phyloP scores from a whole-genome alignment of 2,329 filamentous ascomycete species.

The Hymenoscyphus infarciens region DNA sequence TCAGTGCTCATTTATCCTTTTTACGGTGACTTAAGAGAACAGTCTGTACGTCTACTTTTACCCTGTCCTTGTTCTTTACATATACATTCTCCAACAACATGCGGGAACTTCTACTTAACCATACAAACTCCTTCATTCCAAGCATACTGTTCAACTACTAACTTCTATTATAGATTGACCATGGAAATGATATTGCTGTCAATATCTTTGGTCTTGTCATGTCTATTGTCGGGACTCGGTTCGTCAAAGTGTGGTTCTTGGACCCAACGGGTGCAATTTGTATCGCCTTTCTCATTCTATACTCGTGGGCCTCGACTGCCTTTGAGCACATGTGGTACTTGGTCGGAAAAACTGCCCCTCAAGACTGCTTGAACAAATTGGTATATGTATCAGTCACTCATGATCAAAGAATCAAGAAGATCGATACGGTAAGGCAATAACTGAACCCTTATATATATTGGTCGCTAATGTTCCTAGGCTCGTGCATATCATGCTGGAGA shows the following conservation, averaged over 20 bases:
- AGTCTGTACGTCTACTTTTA: background rate
- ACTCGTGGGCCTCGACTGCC: slow-evolving; percentile 73
- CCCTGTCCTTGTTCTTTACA: background rate
- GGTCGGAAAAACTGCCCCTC: slow-evolving; percentile 72
- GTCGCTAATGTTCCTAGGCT: slow-evolving; percentile 11
- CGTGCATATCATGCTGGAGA: slow-evolving; percentile 84
- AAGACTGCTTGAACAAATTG: slow-evolving; percentile 79
- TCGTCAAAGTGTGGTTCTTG: slow-evolving; percentile 68
- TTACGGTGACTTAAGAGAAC: no score
- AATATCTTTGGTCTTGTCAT: slow-evolving; percentile 88
- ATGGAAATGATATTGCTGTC: slow-evolving; percentile 74
- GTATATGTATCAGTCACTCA: slow-evolving; percentile 94
- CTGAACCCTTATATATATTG: background rate
- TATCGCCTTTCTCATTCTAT: slow-evolving; percentile 74
- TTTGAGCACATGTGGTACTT: slow-evolving; percentile 76
- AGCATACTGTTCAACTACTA: no score
- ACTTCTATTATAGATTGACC: slow-evolving; percentile 13
- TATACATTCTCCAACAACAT: background rate
- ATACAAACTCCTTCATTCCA: no score
- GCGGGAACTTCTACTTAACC: no score
- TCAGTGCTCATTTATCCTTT: no score
- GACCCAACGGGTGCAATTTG: slow-evolving; percentile 75
- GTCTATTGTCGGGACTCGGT: slow-evolving; percentile 72
- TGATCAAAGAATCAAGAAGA: slow-evolving; percentile 79
- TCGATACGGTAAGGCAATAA: slow-evolving; percentile 63